Evolutionary conservation across 225 moss, liverwort and hornwort genomes (phyloP).

Genomic region (Asterella californica): DNA sequence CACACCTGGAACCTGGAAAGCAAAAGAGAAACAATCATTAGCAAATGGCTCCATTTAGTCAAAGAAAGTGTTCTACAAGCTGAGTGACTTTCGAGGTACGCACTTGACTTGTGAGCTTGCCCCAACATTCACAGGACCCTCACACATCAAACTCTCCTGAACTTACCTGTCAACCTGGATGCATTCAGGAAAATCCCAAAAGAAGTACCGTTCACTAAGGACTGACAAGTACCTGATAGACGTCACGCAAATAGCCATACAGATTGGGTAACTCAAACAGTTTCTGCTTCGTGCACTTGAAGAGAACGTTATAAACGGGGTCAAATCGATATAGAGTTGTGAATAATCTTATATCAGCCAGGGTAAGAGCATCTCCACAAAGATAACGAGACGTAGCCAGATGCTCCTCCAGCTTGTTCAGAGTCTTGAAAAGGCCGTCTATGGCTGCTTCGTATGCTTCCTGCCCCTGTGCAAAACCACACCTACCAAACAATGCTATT

Average conservation of each 20-base stretch:
- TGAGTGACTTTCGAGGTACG: not conserved
- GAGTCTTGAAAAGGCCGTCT: slow-evolving; percentile 53
- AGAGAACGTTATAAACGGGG: slow-evolving; percentile 79
- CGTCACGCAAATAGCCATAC: slow-evolving; percentile 64
- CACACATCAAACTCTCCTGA: not conserved
- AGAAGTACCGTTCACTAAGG: not conserved
- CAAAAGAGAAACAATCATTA: not conserved
- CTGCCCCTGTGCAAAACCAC: slow-evolving; percentile 95
- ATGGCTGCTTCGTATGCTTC: slow-evolving; percentile 70
- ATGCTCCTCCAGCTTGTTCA: slow-evolving; percentile 74
- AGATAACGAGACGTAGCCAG: slow-evolving; percentile 70
- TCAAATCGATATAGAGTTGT: slow-evolving; percentile 96
- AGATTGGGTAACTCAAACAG: slow-evolving; percentile 64
- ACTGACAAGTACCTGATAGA: slow-evolving; percentile 63
- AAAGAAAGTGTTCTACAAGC: not conserved
- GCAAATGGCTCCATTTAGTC: not conserved
- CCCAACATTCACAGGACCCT: not conserved
- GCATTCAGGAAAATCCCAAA: not conserved
- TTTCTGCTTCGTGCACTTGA: slow-evolving; percentile 97
- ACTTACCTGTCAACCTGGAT: not conserved
- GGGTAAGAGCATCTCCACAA: slow-evolving; percentile 64
- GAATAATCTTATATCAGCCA: slow-evolving; percentile 84
- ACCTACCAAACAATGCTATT: slow-evolving; percentile 32
- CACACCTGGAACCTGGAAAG: slow-evolving; percentile 65
- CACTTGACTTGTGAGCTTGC: not conserved